Conservation (phyloP, 179 eudicot genomes). For the Silene noctiflora region DNA sequence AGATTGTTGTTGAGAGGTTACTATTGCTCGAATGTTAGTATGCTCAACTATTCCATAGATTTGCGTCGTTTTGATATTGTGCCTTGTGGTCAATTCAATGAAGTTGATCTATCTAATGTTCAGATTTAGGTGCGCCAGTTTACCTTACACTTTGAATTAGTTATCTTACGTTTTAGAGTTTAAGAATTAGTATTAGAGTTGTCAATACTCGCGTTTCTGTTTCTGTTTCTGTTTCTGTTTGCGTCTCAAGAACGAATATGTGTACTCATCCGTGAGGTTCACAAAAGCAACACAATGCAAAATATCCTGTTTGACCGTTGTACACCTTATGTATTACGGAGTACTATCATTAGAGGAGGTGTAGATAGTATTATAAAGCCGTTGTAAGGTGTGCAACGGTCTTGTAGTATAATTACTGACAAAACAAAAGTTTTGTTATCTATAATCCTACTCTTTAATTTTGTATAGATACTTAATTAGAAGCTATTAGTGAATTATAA, state of each 20-base stretch:
- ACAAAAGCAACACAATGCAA: too few species aligned
- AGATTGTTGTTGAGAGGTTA: not conserved
- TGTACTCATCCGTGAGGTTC: too few species aligned
- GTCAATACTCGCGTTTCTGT: not conserved
- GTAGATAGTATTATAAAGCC: too few species aligned
- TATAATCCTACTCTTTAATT: not conserved
- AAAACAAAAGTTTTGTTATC: too few species aligned
- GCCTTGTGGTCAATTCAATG: not conserved
- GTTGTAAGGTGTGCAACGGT: too few species aligned
- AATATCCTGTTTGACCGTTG: too few species aligned
- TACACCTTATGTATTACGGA: too few species aligned
- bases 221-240: not conserved
- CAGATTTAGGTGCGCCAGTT: not conserved
- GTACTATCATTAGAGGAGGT: too few species aligned
- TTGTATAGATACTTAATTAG: not conserved
- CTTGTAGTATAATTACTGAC: too few species aligned
- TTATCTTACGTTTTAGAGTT: too few species aligned
- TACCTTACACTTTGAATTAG: not conserved
- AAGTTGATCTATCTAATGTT: not conserved
- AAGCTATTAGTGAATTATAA: not conserved
- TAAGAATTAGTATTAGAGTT: not conserved
- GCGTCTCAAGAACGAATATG: not conserved
- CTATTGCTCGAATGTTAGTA: not conserved
- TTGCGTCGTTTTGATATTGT: not conserved
- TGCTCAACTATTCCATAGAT: not conserved